phyloP scores from a whole-genome alignment of 2,329 filamentous ascomycete genomes.

The Diaporthe destruens region DNA sequence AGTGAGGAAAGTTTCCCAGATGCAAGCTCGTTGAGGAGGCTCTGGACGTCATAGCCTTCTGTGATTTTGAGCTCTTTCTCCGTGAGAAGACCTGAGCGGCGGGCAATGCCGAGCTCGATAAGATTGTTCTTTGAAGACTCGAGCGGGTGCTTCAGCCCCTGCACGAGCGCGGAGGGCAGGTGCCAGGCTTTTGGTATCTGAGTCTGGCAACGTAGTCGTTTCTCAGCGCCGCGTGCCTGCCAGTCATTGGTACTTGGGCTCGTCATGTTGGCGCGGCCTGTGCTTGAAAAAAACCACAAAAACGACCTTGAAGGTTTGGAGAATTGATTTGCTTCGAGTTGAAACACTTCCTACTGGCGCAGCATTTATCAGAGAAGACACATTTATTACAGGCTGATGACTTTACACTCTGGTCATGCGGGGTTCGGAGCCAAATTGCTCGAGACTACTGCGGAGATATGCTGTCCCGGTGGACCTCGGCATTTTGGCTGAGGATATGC shows the following conservation, averaged over 20 bases:
- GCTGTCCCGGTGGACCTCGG: slow-evolving; percentile 23
- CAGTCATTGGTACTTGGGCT: slow-evolving; percentile 14
- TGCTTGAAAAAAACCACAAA: background rate
- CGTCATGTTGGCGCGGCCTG: background rate
- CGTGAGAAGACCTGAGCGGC: slow-evolving; percentile 37
- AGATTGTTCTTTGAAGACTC: slow-evolving; percentile 40
- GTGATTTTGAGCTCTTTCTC: slow-evolving; percentile 40
- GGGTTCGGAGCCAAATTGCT: background rate
- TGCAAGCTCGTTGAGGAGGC: slow-evolving; percentile 34
- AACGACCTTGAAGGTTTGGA: background rate
- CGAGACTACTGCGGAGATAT: slow-evolving; percentile 11
- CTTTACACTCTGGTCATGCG: background rate
- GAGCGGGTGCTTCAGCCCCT: slow-evolving; percentile 31
- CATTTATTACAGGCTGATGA: background rate
- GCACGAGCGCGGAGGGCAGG: slow-evolving; percentile 21
- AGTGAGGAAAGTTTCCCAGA: slow-evolving; percentile 34
- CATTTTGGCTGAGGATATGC: background rate
- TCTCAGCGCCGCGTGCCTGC: slow-evolving; percentile 31
- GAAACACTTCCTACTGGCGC: background rate
- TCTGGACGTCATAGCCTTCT: slow-evolving; percentile 34
- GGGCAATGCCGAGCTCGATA: slow-evolving; percentile 32
- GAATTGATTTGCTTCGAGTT: background rate
- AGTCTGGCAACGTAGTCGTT: slow-evolving; percentile 23
- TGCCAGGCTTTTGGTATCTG: slow-evolving; percentile 38
- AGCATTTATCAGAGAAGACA: no score